Conservation (phyloP, 257 asterid species). For the Petunia axillaris region DNA sequence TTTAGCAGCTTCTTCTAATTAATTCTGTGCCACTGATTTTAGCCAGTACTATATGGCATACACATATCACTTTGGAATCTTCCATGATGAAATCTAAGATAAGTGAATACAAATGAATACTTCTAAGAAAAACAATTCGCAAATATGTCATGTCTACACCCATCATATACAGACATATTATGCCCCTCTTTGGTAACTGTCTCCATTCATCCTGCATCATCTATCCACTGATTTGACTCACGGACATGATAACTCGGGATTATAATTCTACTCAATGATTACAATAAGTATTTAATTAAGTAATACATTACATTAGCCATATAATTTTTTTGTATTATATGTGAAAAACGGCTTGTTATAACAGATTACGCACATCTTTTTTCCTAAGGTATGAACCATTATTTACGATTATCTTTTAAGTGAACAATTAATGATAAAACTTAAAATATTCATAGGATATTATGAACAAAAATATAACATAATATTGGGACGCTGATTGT, state of each 20-base stretch:
- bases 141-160: slow-evolving; percentile 25
- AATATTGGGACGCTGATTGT: too few species aligned
- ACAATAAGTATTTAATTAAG: not conserved
- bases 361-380: too few species aligned
- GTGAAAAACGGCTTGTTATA: too few species aligned
- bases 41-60: not conserved
- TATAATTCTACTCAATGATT: not conserved
- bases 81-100: not conserved
- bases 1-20: not conserved
- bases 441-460: too few species aligned
- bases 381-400: too few species aligned
- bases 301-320: too few species aligned
- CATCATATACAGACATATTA: slow-evolving; percentile 19
- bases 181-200: slow-evolving; percentile 5
- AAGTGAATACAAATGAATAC: slow-evolving; percentile 25
- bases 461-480: too few species aligned
- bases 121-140: slow-evolving; percentile 18
- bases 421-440: too few species aligned
- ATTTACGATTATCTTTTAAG: too few species aligned
- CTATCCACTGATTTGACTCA: not conserved
- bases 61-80: slow-evolving; percentile 15
- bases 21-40: not conserved
- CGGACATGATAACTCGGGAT: not conserved
- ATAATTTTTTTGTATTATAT: too few species aligned
- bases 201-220: not conserved